Evolutionary conservation across 2,329 filamentous ascomycete species (phyloP).

Genomic region (Paracamarosporium sp.): DNA sequence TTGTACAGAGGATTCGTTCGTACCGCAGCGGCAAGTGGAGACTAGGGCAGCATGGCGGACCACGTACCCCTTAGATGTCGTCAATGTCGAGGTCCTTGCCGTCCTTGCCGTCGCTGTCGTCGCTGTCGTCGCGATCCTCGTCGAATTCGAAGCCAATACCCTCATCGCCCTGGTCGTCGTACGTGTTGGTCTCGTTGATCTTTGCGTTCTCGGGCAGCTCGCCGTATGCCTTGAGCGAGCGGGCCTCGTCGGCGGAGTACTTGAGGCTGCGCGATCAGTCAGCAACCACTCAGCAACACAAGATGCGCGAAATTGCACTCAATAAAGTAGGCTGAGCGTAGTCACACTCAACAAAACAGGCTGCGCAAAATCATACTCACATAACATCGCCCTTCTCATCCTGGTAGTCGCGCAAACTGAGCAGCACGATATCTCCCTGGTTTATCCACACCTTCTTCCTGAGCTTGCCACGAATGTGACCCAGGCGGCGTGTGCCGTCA

Average conservation of each 20-base stretch:
- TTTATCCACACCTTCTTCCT: conserved; percentile 98
- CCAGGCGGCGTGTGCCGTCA: conserved; percentile 86
- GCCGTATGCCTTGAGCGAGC: conserved; percentile 94
- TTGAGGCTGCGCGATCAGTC: conserved; percentile 81
- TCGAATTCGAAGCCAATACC: conserved; percentile 98
- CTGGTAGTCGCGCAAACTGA: conserved; percentile 87
- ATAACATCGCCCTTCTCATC: conserved; percentile 94
- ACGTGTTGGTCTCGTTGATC: conserved; percentile 99
- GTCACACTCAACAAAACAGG: neutral
- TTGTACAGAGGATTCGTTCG: conserved; percentile 7
- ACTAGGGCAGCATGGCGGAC: conserved; percentile 48
- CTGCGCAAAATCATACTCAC: conserved; percentile 16
- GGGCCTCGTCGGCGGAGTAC: conserved; percentile 85
- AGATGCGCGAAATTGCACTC: conserved; percentile 1
- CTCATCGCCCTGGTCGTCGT: conserved; percentile 87
- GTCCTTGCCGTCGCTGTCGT: conserved; percentile 62
- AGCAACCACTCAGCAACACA: conserved; percentile 44
- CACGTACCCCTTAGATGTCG: conserved; percentile 71
- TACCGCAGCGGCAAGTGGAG: conserved; percentile 23
- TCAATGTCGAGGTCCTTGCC: conserved; percentile 92
- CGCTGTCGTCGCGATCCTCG: conserved; percentile 76
- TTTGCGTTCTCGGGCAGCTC: conserved; percentile 97
- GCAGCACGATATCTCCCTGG: conserved; percentile 80
- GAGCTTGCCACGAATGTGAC: conserved; percentile 92
- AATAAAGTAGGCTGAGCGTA: too few species aligned